Percentiles rank a stretch among this genome's conserved stretches.
These are phyloP conservation scores for Chamaecrista fasciculata DNA, from an alignment of 306 rosid genomes.

Conservation along the genomic window DNA sequence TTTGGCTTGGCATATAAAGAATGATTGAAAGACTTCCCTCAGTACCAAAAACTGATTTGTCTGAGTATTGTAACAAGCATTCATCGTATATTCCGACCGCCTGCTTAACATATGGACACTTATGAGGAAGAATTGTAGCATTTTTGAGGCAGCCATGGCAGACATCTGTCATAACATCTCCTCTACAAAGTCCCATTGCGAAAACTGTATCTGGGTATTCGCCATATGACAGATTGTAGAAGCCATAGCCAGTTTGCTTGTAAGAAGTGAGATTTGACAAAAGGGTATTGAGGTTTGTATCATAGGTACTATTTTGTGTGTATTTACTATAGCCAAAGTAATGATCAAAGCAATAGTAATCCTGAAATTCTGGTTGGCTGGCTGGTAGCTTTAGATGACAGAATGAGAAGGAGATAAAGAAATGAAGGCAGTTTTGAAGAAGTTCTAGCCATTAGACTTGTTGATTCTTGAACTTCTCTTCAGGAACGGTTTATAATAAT, in stretches of 20 bases:
- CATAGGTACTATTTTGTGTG: conserved; percentile 4
- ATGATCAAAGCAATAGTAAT: not conserved
- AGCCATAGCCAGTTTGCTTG: conserved; percentile 29
- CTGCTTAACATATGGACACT: conserved; percentile 8
- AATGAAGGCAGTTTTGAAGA: not conserved
- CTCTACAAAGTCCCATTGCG: conserved; percentile 33
- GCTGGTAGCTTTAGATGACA: not conserved
- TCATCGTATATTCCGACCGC: conserved; percentile 3
- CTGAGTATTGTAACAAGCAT: conserved; percentile 27
- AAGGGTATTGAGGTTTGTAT: conserved; percentile 16
- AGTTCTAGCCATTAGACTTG: not conserved
- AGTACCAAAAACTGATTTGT: not conserved
- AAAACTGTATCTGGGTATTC: not conserved
- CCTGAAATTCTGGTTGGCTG: not conserved
- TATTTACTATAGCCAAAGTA: not conserved
- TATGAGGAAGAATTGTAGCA: not conserved
- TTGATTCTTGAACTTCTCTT: not conserved
- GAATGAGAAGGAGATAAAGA: not conserved
- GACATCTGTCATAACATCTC: conserved; percentile 15
- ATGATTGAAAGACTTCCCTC: not conserved
- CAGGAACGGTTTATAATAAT: not conserved
- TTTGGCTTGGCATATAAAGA: not conserved
- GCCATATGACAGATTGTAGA: conserved; percentile 32
- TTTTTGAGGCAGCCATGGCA: conserved; percentile 2
- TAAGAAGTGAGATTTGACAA: conserved; percentile 23